Evolutionary conservation across 2,329 filamentous ascomycete genomes (phyloP).

Genomic region (Phyllosticta capitalensis): DNA sequence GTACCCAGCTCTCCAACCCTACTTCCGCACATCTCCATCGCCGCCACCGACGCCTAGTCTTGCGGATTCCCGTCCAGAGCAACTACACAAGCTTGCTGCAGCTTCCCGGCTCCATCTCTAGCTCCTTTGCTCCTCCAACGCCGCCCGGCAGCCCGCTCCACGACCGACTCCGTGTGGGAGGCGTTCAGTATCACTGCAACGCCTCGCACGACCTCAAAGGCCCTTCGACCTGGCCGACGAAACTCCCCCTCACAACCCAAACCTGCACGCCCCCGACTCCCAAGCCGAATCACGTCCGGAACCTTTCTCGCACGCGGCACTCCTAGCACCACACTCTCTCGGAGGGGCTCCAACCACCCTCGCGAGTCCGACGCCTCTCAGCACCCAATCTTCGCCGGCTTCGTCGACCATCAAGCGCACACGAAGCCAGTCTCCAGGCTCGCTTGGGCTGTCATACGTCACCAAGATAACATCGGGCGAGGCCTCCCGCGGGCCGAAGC

Average conservation of each 20-base stretch:
- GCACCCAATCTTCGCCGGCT: slow-evolving; percentile 12
- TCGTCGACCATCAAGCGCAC: slow-evolving; percentile 21
- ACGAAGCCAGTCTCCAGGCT: slow-evolving; percentile 23
- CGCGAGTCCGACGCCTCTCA: slow-evolving; percentile 14
- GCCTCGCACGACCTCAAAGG: slow-evolving; percentile 23
- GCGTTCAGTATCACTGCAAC: slow-evolving; percentile 10
- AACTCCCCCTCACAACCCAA: slow-evolving; percentile 44
- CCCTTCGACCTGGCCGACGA: slow-evolving; percentile 64
- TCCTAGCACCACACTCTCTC: slow-evolving; percentile 24
- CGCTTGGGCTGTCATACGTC: slow-evolving; percentile 16
- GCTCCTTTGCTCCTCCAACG: not conserved
- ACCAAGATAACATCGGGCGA: slow-evolving; percentile 19
- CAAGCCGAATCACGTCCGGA: slow-evolving; percentile 49
- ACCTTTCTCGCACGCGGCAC: slow-evolving; percentile 34
- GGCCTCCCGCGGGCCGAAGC: slow-evolving; percentile 31
- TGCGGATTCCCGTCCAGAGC: not conserved
- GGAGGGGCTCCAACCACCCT: slow-evolving; percentile 15
- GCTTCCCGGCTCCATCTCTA: not conserved
- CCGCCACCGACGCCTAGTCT: not conserved
- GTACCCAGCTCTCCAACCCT: not conserved
- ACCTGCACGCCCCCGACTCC: slow-evolving; percentile 59
- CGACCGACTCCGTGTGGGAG: not conserved
- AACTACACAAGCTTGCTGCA: not conserved
- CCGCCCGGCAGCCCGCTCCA: not conserved
- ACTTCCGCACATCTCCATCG: not conserved